Conservation (phyloP, 2,329 filamentous ascomycete genomes). For the Colletotrichum limetticola region DNA sequence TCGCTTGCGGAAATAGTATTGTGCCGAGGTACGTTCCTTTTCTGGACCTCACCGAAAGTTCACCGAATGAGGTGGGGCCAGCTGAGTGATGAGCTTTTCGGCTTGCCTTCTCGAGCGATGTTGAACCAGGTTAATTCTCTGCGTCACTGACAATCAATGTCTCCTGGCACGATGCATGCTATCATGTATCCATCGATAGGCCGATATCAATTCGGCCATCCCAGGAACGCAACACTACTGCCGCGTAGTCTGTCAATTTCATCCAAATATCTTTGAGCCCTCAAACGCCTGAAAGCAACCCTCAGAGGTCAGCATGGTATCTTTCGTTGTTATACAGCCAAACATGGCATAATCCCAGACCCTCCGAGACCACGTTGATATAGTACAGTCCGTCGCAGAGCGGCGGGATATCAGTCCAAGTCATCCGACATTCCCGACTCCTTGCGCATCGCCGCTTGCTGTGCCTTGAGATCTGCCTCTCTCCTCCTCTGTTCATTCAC, state of each 20-base stretch:
- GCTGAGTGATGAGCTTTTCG: neutral
- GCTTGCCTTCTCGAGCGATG: neutral
- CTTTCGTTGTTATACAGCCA: constrained; percentile 21
- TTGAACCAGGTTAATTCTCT: neutral
- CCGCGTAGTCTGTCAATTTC: neutral
- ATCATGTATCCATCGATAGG: neutral
- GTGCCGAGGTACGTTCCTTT: constrained; percentile 19
- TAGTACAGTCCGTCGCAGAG: neutral
- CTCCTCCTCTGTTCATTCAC: constrained; percentile 48
- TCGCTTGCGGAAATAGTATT: constrained; percentile 38
- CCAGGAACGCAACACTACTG: neutral
- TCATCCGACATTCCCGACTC: constrained; percentile 55
- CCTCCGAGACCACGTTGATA: constrained; percentile 7
- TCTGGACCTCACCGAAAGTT: neutral
- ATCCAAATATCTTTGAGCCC: neutral
- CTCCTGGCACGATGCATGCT: neutral
- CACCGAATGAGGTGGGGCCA: neutral
- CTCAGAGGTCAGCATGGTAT: constrained; percentile 28
- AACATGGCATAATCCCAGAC: neutral
- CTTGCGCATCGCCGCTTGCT: constrained; percentile 60
- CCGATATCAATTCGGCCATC: neutral
- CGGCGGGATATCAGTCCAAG: neutral
- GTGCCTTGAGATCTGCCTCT: constrained; percentile 54
- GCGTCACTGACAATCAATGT: neutral
- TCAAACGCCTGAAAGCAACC: constrained; percentile 24